Conservation (phyloP, 805 yeast species). For the Metschnikowia orientalis region DNA sequence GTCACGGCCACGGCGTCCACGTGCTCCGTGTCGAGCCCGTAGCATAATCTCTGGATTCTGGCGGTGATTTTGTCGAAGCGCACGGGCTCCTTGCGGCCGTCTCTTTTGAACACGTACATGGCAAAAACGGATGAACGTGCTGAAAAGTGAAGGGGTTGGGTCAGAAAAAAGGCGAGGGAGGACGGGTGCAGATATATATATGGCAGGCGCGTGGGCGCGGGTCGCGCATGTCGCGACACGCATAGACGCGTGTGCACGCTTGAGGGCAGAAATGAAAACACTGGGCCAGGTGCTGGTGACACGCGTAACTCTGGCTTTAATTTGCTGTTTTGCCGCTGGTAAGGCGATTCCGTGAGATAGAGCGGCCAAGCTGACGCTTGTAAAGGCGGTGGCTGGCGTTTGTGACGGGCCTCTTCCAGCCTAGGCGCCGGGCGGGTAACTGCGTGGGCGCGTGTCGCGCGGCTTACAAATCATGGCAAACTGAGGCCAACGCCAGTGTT, state of each 20-base stretch:
- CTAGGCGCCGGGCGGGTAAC: too few relatives aligned
- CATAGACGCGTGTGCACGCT: slow-evolving; percentile 5
- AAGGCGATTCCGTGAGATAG: too few relatives aligned
- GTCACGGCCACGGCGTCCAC: slow-evolving; percentile 96
- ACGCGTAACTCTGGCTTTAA: too few relatives aligned
- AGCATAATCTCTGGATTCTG: slow-evolving; percentile 81
- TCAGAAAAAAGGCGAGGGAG: not conserved
- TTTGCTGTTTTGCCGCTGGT: too few relatives aligned
- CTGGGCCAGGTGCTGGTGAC: too few relatives aligned
- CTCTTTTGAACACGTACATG: slow-evolving; percentile 88
- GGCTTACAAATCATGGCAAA: too few relatives aligned
- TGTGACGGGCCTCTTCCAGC: too few relatives aligned
- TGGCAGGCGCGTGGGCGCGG: slow-evolving; percentile 3
- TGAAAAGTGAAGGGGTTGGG: slow-evolving; percentile 1
- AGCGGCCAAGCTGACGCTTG: too few relatives aligned
- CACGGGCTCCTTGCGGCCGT: slow-evolving; percentile 91
- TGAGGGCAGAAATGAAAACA: too few relatives aligned
- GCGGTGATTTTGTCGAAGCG: slow-evolving; percentile 97
- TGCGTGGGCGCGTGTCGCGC: too few relatives aligned
- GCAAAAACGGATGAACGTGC: slow-evolving; percentile 1
- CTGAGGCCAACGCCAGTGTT: too few relatives aligned
- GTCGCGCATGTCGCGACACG: slow-evolving; percentile 5
- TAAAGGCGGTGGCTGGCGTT: too few relatives aligned
- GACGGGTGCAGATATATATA: slow-evolving; percentile 4
- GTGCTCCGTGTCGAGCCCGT: slow-evolving; percentile 86